Conservation (phyloP, 805 yeast genomes). For the Teunomyces tritomae region DNA sequence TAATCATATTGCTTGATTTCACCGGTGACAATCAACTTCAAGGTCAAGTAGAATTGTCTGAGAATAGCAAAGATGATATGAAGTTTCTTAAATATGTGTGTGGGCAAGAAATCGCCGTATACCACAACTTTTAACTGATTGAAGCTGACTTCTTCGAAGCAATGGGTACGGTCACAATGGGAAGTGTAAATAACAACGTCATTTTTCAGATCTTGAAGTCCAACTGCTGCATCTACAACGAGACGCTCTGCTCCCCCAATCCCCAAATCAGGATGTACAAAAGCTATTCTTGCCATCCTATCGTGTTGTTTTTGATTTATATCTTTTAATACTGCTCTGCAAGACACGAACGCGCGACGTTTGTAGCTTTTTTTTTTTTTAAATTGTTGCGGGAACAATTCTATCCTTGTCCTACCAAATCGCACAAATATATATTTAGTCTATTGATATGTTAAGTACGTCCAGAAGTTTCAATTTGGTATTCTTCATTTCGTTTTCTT, state of each 20-base stretch:
- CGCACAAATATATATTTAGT: too few relatives aligned
- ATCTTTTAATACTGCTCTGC: too few relatives aligned
- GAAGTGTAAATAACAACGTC: constrained; percentile 75
- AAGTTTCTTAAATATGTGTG: constrained; percentile 60
- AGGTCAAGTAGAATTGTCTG: constrained; percentile 70
- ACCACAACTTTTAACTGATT: constrained; percentile 63
- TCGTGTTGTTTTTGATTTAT: neutral
- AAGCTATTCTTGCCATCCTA: constrained; percentile 55
- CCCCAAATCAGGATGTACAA: constrained; percentile 93
- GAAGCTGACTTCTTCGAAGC: constrained; percentile 82
- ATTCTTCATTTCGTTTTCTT: too few relatives aligned
- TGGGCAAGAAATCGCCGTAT: constrained; percentile 82
- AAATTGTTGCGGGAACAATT: too few relatives aligned
- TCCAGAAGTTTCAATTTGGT: too few relatives aligned
- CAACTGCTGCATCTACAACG: constrained; percentile 94
- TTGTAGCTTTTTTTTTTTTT: too few relatives aligned
- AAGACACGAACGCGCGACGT: too few relatives aligned
- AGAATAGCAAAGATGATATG: constrained; percentile 79
- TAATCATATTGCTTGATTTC: constrained; percentile 58
- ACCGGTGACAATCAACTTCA: constrained; percentile 45
- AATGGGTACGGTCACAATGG: constrained; percentile 82
- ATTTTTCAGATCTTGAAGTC: constrained; percentile 61
- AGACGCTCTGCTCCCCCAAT: constrained; percentile 97
- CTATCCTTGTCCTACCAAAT: too few relatives aligned
- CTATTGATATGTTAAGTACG: too few relatives aligned